Evolutionary conservation across 2,329 filamentous ascomycete species (phyloP).

Genomic region (Metarhizium sp.): DNA sequence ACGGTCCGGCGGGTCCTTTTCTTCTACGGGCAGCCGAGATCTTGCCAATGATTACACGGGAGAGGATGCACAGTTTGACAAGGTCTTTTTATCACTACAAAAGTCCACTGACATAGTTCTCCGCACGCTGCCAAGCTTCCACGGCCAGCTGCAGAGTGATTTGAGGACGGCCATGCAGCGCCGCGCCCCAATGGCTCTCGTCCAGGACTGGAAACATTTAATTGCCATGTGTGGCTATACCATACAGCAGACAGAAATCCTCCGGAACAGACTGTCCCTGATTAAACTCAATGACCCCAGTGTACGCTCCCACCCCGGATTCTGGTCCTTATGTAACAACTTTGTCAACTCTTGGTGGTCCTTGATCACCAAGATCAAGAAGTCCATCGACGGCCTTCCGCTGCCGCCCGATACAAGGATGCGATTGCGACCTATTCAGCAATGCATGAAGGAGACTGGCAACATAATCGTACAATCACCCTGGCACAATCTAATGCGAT

Average conservation of each 20-base stretch:
- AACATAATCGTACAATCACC: conserved; percentile 57
- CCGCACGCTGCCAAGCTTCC: conserved; percentile 60
- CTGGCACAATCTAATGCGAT: conserved; percentile 38
- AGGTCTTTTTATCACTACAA: conserved; percentile 68
- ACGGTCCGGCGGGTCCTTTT: conserved; percentile 74
- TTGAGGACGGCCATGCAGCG: conserved; percentile 55
- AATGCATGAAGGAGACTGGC: conserved; percentile 70
- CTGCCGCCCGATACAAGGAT: conserved; percentile 59
- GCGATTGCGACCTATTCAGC: conserved; percentile 72
- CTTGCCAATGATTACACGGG: conserved; percentile 56
- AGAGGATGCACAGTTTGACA: conserved; percentile 74
- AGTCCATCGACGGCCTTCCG: conserved; percentile 39
- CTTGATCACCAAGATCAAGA: conserved; percentile 52
- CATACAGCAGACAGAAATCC: conserved; percentile 61
- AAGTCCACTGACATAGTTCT: conserved; percentile 65
- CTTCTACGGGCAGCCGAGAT: conserved; percentile 37
- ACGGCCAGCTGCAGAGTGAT: conserved; percentile 54
- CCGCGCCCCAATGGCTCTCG: conserved; percentile 47
- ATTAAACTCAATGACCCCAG: conserved; percentile 82
- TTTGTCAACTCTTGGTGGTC: conserved; percentile 64
- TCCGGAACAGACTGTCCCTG: conserved; percentile 63
- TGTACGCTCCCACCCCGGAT: conserved; percentile 52
- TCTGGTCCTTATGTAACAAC: conserved; percentile 64
- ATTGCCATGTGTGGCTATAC: conserved; percentile 63
- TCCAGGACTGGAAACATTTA: conserved; percentile 60